Conservation (phyloP, 306 rosid genomes). For the Bauhinia variegata region DNA sequence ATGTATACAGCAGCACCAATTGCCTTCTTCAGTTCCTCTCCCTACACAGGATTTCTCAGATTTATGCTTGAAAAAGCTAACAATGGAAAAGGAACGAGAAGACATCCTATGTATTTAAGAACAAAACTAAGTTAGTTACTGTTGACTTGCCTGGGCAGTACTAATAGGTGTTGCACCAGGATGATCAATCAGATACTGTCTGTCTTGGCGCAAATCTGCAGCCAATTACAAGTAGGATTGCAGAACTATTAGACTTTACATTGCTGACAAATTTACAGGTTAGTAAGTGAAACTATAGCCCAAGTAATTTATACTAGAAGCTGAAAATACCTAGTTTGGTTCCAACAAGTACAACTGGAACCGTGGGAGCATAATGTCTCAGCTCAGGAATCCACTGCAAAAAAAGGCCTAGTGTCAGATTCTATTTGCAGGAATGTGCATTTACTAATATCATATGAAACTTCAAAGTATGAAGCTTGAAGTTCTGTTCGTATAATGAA, state of each 20-base stretch:
- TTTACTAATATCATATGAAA: slow-evolving; percentile 17
- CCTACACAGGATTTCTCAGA: slow-evolving; percentile 50
- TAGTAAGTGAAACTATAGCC: slow-evolving; percentile 12
- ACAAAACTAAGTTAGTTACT: background rate
- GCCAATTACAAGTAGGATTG: slow-evolving; percentile 9
- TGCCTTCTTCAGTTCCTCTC: slow-evolving; percentile 89
- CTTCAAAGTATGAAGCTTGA: too few species aligned
- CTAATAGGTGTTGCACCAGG: slow-evolving; percentile 63
- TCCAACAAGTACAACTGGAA: slow-evolving; percentile 69
- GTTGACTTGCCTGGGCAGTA: slow-evolving; percentile 56
- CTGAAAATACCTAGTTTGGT: slow-evolving; percentile 54
- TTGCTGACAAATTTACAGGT: slow-evolving; percentile 16
- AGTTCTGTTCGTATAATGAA: too few species aligned
- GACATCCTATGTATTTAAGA: background rate
- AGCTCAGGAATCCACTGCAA: slow-evolving; percentile 85
- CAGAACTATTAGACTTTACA: too few species aligned
- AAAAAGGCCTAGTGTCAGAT: slow-evolving; percentile 29
- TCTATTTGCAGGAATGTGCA: slow-evolving; percentile 1
- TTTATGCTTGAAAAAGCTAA: background rate
- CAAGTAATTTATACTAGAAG: slow-evolving; percentile 6
- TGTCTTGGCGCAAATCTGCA: slow-evolving; percentile 69
- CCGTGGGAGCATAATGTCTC: slow-evolving; percentile 78
- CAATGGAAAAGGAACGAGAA: slow-evolving; percentile 1
- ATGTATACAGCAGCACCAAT: slow-evolving; percentile 90
- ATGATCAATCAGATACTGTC: slow-evolving; percentile 63